Evolutionary conservation across 345 rosid species (phyloP).

Genomic region (Hibiscus trionum): DNA sequence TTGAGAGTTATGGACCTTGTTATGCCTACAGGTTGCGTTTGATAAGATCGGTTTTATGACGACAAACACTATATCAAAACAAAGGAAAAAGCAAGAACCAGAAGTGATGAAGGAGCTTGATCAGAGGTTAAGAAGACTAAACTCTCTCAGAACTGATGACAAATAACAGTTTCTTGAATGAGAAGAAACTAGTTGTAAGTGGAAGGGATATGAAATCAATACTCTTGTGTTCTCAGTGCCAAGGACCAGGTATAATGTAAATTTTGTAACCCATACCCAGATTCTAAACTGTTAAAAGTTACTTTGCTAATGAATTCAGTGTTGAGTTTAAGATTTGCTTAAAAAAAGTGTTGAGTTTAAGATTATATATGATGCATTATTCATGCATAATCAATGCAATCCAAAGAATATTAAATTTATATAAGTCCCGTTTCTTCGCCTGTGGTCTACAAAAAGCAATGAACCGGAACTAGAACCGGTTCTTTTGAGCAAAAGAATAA

Average conservation of each 20-base stretch:
- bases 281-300: background rate
- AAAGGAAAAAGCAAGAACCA: slow-evolving; percentile 95
- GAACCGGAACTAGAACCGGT: background rate
- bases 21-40: slow-evolving; percentile 68
- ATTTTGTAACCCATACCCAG: background rate
- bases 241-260: slow-evolving; percentile 13
- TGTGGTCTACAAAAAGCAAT: slow-evolving; percentile 6
- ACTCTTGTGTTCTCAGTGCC: slow-evolving; percentile 1
- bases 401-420: background rate
- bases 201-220: slow-evolving; percentile 4
- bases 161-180: slow-evolving; percentile 6
- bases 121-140: slow-evolving; percentile 77
- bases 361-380: background rate
- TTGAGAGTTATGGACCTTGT: background rate
- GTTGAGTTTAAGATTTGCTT: background rate
- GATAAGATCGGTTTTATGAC: slow-evolving; percentile 92
- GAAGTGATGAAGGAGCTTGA: slow-evolving; percentile 98
- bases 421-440: background rate
- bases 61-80: slow-evolving; percentile 82
- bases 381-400: background rate
- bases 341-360: no score
- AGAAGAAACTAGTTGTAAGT: slow-evolving; percentile 3
- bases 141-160: slow-evolving; percentile 55
- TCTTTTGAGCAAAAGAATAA: background rate
- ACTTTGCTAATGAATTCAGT: background rate